phyloP scores from a whole-genome alignment of 805 yeast genomes.

The Blastobotrys terrestris region DNA sequence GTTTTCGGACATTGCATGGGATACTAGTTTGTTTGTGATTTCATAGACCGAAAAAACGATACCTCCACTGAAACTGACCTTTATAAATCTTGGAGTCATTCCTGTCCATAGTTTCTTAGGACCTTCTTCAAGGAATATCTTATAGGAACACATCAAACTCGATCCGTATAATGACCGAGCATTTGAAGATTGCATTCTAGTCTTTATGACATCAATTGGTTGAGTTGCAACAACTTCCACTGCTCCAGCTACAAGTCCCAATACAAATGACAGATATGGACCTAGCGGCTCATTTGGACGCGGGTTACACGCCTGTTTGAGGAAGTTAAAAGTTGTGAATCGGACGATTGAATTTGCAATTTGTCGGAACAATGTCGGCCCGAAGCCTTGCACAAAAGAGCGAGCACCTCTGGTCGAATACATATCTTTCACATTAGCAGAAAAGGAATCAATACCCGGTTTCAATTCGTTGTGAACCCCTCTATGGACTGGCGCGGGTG shows the following conservation, averaged over 20 bases:
- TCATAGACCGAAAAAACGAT: slow-evolving; percentile 61
- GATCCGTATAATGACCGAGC: slow-evolving; percentile 32
- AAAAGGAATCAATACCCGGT: slow-evolving; percentile 20
- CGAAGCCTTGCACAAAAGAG: slow-evolving; percentile 78
- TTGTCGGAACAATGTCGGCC: slow-evolving; percentile 79
- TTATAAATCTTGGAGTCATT: slow-evolving; percentile 53
- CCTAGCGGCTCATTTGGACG: slow-evolving; percentile 21
- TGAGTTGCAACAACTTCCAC: slow-evolving; percentile 77
- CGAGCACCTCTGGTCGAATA: slow-evolving; percentile 63
- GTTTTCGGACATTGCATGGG: slow-evolving; percentile 32
- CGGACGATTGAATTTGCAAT: slow-evolving; percentile 72
- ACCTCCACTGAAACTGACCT: slow-evolving; percentile 67
- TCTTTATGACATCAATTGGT: slow-evolving; percentile 82
- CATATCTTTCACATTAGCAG: slow-evolving; percentile 45
- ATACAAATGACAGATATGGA: slow-evolving; percentile 28
- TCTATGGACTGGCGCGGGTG: slow-evolving; percentile 28
- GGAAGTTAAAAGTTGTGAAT: slow-evolving; percentile 72
- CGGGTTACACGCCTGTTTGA: slow-evolving; percentile 52
- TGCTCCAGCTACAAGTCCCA: slow-evolving; percentile 60
- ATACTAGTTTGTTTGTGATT: slow-evolving; percentile 44
- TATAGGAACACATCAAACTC: slow-evolving; percentile 31
- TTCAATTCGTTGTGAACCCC: slow-evolving; percentile 19
- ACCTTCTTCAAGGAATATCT: slow-evolving; percentile 37
- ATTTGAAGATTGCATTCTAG: slow-evolving; percentile 70
- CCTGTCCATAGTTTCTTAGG: slow-evolving; percentile 34